Percentiles rank a stretch among this genome's conserved stretches.
These are phyloP conservation scores for Goniomonas avonlea DNA, from an alignment of 78 protist genomes.

Conservation along the genomic window DNA sequence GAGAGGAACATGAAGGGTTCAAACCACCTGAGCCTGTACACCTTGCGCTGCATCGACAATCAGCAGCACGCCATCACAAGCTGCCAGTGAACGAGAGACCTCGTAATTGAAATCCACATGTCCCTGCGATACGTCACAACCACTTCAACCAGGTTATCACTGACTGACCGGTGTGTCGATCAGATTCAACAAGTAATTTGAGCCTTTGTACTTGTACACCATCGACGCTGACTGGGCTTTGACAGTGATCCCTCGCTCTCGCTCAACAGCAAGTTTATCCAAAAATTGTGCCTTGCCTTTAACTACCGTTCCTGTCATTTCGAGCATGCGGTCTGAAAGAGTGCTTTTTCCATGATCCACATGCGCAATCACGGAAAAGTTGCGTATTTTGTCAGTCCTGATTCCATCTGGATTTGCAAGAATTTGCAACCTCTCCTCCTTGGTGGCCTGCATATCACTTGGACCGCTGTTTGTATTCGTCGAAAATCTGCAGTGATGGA, in stretches of 20 bases:
- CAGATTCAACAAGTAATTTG: constrained; percentile 58
- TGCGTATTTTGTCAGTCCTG: constrained; percentile 44
- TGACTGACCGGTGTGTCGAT: constrained; percentile 90
- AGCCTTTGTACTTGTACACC: constrained; percentile 24
- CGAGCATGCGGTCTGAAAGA: constrained; percentile 50
- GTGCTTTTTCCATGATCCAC: constrained; percentile 67
- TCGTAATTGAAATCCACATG: constrained; percentile 83
- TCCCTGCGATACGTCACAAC: constrained; percentile 37
- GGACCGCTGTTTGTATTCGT: too few relatives aligned
- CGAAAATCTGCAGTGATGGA: too few relatives aligned
- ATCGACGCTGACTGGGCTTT: constrained; percentile 70
- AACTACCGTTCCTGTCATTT: neutral
- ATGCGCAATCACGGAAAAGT: constrained; percentile 57
- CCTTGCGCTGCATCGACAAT: constrained; percentile 62
- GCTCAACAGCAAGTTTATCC: constrained; percentile 66
- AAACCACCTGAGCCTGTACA: constrained; percentile 16
- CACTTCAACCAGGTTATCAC: neutral
- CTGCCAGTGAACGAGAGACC: constrained; percentile 63
- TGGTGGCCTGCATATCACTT: too few relatives aligned
- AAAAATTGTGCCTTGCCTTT: constrained; percentile 33
- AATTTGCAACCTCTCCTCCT: too few relatives aligned
- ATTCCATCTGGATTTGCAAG: too few relatives aligned
- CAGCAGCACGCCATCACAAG: constrained; percentile 73
- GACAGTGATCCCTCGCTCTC: constrained; percentile 79
- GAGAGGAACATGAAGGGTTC: too few relatives aligned